Evolutionary conservation across 805 yeast species (phyloP).

Genomic region (Ogataea henricii): DNA sequence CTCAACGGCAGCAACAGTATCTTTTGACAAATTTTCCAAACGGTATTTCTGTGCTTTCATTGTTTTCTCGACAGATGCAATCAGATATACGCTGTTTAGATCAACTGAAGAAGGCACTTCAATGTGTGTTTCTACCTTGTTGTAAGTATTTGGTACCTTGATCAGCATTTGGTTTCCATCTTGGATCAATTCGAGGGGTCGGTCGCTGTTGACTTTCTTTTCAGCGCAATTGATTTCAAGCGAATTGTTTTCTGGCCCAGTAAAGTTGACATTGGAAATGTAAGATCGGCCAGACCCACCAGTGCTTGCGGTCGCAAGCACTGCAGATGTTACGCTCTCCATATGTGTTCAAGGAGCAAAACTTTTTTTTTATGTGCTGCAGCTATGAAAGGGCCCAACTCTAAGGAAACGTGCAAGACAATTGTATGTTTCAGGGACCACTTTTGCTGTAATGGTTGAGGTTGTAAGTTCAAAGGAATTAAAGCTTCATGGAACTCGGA

Average conservation of each 20-base stretch:
- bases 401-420: background rate
- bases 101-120: background rate
- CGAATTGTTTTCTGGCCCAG: constrained; percentile 2
- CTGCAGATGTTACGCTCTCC: constrained; percentile 6
- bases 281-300: background rate
- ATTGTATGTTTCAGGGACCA: background rate
- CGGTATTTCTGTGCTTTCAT: constrained; percentile 5
- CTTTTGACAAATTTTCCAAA: background rate
- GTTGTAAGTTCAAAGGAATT: background rate
- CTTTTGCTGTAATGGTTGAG: no score
- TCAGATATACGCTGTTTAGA: constrained; percentile 1
- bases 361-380: background rate
- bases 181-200: constrained; percentile 14
- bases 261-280: background rate
- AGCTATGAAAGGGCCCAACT: background rate
- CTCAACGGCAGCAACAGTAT: background rate
- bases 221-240: constrained; percentile 6
- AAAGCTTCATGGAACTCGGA: background rate
- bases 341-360: background rate
- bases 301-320: background rate
- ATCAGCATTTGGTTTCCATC: constrained; percentile 10
- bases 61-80: constrained; percentile 6
- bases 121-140: background rate
- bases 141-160: constrained; percentile 10
- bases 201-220: background rate